phyloP scores from a whole-genome alignment of 208 protist genomes.

The Acanthamoeba royreba region DNA sequence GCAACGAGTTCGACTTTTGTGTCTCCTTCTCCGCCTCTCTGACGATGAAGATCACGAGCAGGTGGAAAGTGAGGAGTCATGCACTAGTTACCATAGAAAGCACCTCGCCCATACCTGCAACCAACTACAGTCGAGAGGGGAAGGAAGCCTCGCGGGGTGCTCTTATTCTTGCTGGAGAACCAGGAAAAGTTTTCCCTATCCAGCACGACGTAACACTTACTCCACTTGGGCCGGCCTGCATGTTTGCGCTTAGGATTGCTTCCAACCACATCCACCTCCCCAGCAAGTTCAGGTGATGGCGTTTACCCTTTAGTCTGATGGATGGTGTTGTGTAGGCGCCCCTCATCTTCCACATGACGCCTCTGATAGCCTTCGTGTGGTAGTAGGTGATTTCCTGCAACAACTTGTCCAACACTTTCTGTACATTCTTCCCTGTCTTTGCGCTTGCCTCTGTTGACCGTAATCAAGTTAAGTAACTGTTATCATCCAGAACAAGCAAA shows the following conservation, averaged over 20 bases:
- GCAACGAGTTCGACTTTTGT: neutral
- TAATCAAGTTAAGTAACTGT: neutral
- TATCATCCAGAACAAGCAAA: neutral
- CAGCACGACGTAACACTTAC: neutral
- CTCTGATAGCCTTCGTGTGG: neutral
- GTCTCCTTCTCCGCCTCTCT: constrained; percentile 16
- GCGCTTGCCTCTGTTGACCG: neutral
- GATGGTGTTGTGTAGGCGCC: neutral
- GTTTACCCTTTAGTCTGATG: neutral
- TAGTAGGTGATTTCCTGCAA: constrained; percentile 30
- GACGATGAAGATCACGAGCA: neutral
- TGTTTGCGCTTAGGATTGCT: neutral
- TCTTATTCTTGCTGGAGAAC: neutral
- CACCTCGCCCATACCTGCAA: neutral
- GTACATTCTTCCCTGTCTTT: neutral
- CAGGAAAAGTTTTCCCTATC: constrained; percentile 24
- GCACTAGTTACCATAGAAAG: neutral
- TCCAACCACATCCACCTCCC: neutral
- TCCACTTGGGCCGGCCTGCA: neutral
- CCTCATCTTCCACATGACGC: neutral
- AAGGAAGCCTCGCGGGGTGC: neutral
- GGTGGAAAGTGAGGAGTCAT: neutral
- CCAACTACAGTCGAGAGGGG: neutral
- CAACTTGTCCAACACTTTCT: neutral
- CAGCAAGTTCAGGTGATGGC: neutral